Evolutionary conservation across 2,329 filamentous ascomycete genomes (phyloP).

Genomic region (Ophiocordyceps polyrhachis-furcata): DNA sequence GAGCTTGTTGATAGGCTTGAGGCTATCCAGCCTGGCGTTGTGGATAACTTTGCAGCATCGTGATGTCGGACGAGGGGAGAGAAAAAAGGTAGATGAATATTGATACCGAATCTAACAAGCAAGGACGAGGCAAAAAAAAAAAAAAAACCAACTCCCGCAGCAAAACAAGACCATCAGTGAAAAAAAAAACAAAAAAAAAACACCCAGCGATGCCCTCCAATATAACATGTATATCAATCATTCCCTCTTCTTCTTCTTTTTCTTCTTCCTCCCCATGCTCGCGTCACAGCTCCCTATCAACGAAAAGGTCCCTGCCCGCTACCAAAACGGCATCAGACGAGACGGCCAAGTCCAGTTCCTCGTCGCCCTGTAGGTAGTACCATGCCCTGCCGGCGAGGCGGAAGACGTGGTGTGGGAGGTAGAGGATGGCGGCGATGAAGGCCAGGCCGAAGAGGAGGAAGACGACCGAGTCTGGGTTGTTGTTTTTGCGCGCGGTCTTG

Average conservation of each 20-base stretch:
- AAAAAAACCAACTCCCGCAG: too few species aligned
- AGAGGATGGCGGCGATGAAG: conserved; percentile 70
- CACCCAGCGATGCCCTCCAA: not conserved
- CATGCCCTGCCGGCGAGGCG: conserved; percentile 70
- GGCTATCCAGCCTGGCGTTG: too few species aligned
- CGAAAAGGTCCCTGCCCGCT: conserved; percentile 9
- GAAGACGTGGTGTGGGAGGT: conserved; percentile 79
- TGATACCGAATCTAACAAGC: too few species aligned
- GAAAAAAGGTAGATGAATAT: too few species aligned
- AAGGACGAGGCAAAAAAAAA: too few species aligned
- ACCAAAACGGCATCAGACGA: conserved; percentile 13
- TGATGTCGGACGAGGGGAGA: not conserved
- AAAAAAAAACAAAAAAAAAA: not conserved
- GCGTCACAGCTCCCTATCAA: conserved; percentile 16
- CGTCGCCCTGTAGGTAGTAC: conserved; percentile 88
- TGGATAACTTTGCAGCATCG: too few species aligned
- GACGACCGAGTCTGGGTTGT: conserved; percentile 62
- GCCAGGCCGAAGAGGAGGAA: conserved; percentile 81
- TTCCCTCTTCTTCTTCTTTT: too few species aligned
- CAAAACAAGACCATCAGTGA: too few species aligned
- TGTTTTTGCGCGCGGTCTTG: conserved; percentile 50
- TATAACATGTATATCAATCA: not conserved
- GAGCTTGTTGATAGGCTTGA: too few species aligned
- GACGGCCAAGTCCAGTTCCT: conserved; percentile 23
- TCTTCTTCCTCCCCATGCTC: not conserved